These are phyloP conservation scores for Moesziomyces aphidis DNA, from an alignment of 1,284 basidiomycete genomes.

Conservation along the genomic window DNA sequence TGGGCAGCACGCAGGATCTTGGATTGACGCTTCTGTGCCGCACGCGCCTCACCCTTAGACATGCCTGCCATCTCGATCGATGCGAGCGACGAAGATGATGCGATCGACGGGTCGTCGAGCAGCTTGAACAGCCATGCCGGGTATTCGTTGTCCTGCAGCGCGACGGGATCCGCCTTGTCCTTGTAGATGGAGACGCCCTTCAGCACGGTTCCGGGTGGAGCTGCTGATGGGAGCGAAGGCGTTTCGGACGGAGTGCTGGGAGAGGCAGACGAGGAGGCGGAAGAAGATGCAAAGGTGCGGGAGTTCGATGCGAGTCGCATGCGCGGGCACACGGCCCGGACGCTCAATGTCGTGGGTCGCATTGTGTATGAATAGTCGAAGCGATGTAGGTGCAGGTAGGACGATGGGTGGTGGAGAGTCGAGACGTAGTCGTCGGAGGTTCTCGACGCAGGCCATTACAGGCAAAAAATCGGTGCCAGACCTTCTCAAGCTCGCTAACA, in stretches of 20 bases:
- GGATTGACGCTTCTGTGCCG: constrained; percentile 57
- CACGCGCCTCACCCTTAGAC: constrained; percentile 63
- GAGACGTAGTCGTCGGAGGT: too few species aligned
- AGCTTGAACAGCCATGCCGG: constrained; percentile 90
- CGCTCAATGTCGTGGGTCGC: constrained; percentile 12
- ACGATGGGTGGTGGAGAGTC: not conserved
- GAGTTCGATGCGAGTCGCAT: constrained; percentile 11
- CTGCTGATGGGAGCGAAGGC: constrained; percentile 52
- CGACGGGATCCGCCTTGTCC: constrained; percentile 81
- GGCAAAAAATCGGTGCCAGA: not conserved
- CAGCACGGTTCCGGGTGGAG: constrained; percentile 77
- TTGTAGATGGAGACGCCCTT: constrained; percentile 84
- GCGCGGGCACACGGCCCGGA: constrained; percentile 22
- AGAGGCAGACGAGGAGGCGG: constrained; percentile 9
- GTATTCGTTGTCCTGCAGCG: constrained; percentile 84
- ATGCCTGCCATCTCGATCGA: constrained; percentile 60
- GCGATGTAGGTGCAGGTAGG: not conserved
- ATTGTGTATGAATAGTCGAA: constrained; percentile 2
- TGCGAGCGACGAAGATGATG: constrained; percentile 47
- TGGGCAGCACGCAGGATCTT: constrained; percentile 53
- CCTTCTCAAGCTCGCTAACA: not conserved
- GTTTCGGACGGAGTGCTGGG: constrained; percentile 18
- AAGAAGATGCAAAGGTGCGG: constrained; percentile 30
- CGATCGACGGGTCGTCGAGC: constrained; percentile 68
- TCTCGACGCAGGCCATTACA: not conserved